Evolutionary conservation across 2,329 filamentous ascomycete species (phyloP), one percentile per base, ranked within the genome.

Genomic region (Penicillium sp.): DNA sequence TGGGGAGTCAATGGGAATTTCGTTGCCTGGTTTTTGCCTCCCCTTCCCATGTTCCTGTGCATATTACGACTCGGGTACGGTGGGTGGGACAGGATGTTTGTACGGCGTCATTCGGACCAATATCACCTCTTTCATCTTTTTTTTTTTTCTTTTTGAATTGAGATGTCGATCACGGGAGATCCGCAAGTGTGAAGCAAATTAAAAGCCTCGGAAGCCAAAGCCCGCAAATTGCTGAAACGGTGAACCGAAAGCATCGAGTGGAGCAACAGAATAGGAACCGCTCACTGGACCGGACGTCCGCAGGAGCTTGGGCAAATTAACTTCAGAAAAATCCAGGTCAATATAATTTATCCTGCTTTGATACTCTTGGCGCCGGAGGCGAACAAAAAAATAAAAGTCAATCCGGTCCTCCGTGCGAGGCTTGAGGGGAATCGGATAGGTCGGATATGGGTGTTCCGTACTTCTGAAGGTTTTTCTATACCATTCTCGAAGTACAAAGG

Each of bases 281-380:
- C 33, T 60, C 2, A 65, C 47, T 65, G 63, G 63, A 48, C 59
- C 63, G 63, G 63, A 65, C 31, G 45, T 66, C 63, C 63, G 62
- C 57, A 43, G 59, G 57, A 50, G 29, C 45, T 48, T 48, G 26
- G 31, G 29, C 19, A 37, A 35, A 33, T 25, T 35, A 49, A 37
- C 29, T 21, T 13, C n/a, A 9, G 35, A 10, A 19, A 42, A 42
- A 42, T 42, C 37, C n/a, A 23, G 39, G 35, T 39, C 35, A n/a
- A 33, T 33, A 33, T 33, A 33, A 44, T 44, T 14, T 44, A 44
- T 44, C 42, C 25, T 58, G 55, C 50, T 46, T 58, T 57, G 35
- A 39, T 19, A 19, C 56, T 52, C 60, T 63, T 57, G 48, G 61
- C 46, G 54, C 57, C 50, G 50, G 33, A 60, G 54, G 58, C 50